Percentiles rank a stretch among this genome's conserved stretches.
Conservation (phyloP, 1,284 basidiomycete species). For the Moesziomyces antarcticus region DNA sequence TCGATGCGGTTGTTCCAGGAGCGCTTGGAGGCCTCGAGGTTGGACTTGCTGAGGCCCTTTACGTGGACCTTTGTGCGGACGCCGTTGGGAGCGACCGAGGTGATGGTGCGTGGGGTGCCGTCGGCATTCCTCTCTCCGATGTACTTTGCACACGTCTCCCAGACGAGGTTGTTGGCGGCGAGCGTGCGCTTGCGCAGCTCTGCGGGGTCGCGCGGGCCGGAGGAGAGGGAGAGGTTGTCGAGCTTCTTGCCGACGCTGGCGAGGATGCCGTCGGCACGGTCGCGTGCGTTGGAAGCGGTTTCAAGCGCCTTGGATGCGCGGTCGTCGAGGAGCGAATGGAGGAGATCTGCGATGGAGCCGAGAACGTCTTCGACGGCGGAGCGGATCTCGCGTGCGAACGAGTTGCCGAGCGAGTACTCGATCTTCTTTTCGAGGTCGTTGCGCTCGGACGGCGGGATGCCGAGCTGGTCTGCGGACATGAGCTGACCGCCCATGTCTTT, state of each 20-base stretch:
- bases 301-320: conserved; percentile 48
- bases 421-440: conserved; percentile 37
- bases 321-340: conserved; percentile 56
- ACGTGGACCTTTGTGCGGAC: conserved; percentile 41
- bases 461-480: conserved; percentile 48
- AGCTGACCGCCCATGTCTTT: conserved; percentile 52
- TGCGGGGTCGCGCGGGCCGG: conserved; percentile 8
- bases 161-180: conserved; percentile 46
- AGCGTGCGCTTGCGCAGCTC: conserved; percentile 40
- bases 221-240: conserved; percentile 19
- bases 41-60: conserved; percentile 51
- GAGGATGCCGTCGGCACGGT: conserved; percentile 34
- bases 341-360: conserved; percentile 50
- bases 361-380: conserved; percentile 45
- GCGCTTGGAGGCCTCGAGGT: conserved; percentile 49
- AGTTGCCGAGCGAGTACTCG: conserved; percentile 44
- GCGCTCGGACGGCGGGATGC: conserved; percentile 29
- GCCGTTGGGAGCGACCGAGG: conserved; percentile 39
- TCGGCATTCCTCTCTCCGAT: conserved; percentile 33
- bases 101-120: conserved; percentile 34
- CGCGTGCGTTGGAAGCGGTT: conserved; percentile 39
- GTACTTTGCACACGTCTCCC: conserved; percentile 51
- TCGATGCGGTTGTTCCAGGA: conserved; percentile 49
- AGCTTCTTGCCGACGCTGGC: conserved; percentile 27
- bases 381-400: conserved; percentile 50